Conservation (phyloP, 208 protist species). For the Jaenimonas drosophilae region DNA sequence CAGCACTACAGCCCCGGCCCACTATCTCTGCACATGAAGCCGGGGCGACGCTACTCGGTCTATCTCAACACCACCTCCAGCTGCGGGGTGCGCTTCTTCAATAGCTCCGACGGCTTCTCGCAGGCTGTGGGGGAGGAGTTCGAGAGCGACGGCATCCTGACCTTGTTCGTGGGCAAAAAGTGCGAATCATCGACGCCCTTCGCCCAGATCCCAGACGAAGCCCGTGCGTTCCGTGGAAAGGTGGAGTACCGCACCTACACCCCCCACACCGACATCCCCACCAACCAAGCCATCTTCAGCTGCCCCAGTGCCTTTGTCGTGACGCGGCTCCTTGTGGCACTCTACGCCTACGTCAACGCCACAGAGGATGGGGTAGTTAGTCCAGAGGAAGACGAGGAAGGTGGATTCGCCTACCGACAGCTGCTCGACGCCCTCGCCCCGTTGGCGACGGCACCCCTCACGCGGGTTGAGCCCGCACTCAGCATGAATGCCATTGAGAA, state of each 20-base stretch:
- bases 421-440: slow-evolving; percentile 27
- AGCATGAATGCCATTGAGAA: too few relatives aligned
- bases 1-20: slow-evolving; percentile 56
- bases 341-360: slow-evolving; percentile 62
- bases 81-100: slow-evolving; percentile 83
- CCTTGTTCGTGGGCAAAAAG: slow-evolving; percentile 78
- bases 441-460: slow-evolving; percentile 33
- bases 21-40: slow-evolving; percentile 59
- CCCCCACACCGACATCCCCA: slow-evolving; percentile 8
- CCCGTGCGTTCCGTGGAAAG: slow-evolving; percentile 66
- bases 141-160: slow-evolving; percentile 76
- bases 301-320: slow-evolving; percentile 66
- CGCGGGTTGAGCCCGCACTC: too few relatives aligned
- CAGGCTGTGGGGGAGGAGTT: slow-evolving; percentile 75
- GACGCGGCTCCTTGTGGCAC: slow-evolving; percentile 78
- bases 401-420: slow-evolving; percentile 21
- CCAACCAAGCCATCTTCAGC: slow-evolving; percentile 49
- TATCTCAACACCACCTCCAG: slow-evolving; percentile 85
- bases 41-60: slow-evolving; percentile 69
- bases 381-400: too few relatives aligned
- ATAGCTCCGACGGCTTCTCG: slow-evolving; percentile 71
- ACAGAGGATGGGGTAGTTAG: slow-evolving; percentile 2
- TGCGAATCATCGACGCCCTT: slow-evolving; percentile 77
- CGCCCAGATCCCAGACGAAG: slow-evolving; percentile 53
- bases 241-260: slow-evolving; percentile 71